Evolutionary conservation across 345 rosid species (phyloP).

Genomic region (Eucalyptus marginata): DNA sequence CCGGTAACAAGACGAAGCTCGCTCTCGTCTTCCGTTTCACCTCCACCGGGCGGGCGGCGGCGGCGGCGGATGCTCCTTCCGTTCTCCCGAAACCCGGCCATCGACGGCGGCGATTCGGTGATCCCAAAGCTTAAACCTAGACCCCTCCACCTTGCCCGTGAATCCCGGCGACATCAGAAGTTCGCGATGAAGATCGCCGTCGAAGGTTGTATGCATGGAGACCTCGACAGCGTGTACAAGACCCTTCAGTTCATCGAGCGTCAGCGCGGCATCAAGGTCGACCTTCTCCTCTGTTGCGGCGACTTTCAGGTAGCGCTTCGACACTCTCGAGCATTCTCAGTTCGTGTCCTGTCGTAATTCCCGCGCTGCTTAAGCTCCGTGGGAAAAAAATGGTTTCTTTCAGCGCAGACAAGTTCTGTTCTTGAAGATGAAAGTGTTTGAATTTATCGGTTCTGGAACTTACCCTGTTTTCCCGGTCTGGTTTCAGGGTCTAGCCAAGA

Average conservation of each 20-base stretch:
- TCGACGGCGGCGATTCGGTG: background rate
- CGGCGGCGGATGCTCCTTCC: background rate
- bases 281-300: conserved; percentile 94
- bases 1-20: background rate
- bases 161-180: background rate
- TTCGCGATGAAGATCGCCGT: conserved; percentile 74
- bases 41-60: background rate
- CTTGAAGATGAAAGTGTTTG: background rate
- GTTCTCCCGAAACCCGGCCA: background rate
- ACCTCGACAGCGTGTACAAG: conserved; percentile 66
- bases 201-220: conserved; percentile 99
- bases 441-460: background rate
- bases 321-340: background rate
- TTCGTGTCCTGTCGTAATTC: background rate
- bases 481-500: too few species aligned
- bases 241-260: conserved; percentile 52
- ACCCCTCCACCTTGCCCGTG: background rate
- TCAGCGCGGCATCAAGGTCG: conserved; percentile 50
- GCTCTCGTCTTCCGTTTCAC: background rate
- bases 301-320: conserved; percentile 60
- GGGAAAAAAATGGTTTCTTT: background rate
- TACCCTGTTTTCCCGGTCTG: too few species aligned
- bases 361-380: background rate
- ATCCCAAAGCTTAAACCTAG: background rate
- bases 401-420: background rate